These are phyloP conservation scores for Lentinula lateritia DNA, from an alignment of 768 basidiomycete species.

Conservation along the genomic window DNA sequence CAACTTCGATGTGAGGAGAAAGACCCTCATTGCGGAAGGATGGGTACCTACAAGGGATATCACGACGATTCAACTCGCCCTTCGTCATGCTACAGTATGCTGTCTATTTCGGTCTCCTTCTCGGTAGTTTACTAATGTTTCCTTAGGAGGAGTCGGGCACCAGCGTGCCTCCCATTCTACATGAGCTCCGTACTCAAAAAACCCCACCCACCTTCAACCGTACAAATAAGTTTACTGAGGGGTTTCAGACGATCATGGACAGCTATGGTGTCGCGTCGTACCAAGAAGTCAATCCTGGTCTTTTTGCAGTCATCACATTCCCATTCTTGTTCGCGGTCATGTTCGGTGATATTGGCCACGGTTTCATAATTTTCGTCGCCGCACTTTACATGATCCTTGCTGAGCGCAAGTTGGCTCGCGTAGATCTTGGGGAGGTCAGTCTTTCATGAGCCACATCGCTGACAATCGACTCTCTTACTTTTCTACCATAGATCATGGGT, in stretches of 20 bases:
- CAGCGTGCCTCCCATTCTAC: constrained; percentile 84
- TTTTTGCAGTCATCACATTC: constrained; percentile 90
- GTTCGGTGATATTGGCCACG: constrained; percentile 99
- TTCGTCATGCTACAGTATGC: constrained; percentile 81
- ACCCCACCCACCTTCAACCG: constrained; percentile 94
- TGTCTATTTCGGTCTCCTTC: constrained; percentile 1
- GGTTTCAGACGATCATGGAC: constrained; percentile 98
- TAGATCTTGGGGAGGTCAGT: constrained; percentile 68
- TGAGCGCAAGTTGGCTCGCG: constrained; percentile 76
- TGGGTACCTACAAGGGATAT: constrained; percentile 97
- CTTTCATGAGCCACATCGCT: constrained; percentile 5
- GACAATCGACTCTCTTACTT: not conserved
- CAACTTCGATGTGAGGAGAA: constrained; percentile 89
- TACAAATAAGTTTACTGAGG: constrained; percentile 94
- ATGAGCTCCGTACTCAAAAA: constrained; percentile 84
- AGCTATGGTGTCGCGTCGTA: constrained; percentile 93
- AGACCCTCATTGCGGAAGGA: constrained; percentile 94
- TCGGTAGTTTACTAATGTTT: not conserved
- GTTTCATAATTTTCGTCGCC: constrained; percentile 69
- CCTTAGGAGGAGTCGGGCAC: constrained; percentile 84
- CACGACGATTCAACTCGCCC: constrained; percentile 74
- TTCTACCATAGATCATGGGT: constrained; percentile 55
- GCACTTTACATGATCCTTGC: constrained; percentile 81
- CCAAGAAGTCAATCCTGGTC: constrained; percentile 94
- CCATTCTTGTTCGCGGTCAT: constrained; percentile 99